phyloP scores from a whole-genome alignment of 345 rosid genomes.

The Acer negundo region DNA sequence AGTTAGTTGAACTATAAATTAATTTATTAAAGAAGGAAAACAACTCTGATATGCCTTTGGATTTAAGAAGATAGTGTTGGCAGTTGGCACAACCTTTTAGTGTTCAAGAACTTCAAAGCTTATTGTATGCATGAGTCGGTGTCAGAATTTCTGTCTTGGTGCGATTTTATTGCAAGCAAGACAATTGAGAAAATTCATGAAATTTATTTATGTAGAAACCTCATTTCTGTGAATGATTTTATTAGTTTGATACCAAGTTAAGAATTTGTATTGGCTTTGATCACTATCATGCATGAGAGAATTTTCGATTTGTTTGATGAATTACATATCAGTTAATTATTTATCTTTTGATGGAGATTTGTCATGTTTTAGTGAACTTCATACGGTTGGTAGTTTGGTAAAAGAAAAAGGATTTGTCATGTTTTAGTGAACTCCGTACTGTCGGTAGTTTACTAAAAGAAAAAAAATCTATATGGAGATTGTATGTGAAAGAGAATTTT shows the following conservation, averaged over 20 bases:
- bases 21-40: conserved; percentile 43
- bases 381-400: too few relatives aligned
- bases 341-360: too few relatives aligned
- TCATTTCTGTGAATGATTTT: neutral
- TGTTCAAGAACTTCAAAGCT: conserved; percentile 48
- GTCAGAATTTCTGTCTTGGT: neutral
- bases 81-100: conserved; percentile 56
- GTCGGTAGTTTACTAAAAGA: too few relatives aligned
- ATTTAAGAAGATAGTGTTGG: conserved; percentile 28
- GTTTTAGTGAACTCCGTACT: too few relatives aligned
- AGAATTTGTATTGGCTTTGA: neutral
- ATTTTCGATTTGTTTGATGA: too few relatives aligned
- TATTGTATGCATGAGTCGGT: conserved; percentile 17
- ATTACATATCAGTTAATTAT: too few relatives aligned
- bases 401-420: too few relatives aligned
- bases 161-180: neutral
- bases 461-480: too few relatives aligned
- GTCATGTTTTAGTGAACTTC: too few relatives aligned
- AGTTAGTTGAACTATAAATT: too few relatives aligned
- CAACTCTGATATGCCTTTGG: conserved; percentile 35
- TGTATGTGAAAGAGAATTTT: too few relatives aligned
- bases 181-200: neutral
- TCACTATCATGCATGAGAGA: too few relatives aligned
- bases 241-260: neutral
- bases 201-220: neutral